Conservation (phyloP, 352 stramenopile genomes). For the Pseudoperonospora humuli region DNA sequence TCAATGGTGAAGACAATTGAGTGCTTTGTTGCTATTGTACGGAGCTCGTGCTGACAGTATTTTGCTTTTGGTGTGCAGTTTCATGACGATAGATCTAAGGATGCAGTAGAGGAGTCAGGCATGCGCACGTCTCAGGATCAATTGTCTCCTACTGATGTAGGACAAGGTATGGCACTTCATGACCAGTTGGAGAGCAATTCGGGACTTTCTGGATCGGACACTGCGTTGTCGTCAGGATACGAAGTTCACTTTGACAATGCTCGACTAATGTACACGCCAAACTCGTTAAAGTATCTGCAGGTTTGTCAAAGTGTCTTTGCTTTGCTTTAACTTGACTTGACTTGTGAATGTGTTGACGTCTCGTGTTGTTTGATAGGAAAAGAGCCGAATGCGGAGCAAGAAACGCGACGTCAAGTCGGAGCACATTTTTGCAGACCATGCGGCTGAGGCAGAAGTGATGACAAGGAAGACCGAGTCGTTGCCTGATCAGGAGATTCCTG, state of each 20-base stretch:
- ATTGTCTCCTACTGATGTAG: slow-evolving; percentile 9
- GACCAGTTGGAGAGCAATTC: slow-evolving; percentile 20
- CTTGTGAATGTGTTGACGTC: slow-evolving; percentile 1
- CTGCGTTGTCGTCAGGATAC: slow-evolving; percentile 54
- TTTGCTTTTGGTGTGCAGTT: slow-evolving; percentile 12
- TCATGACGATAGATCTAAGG: not conserved
- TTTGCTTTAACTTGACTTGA: not conserved
- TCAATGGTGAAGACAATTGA: slow-evolving; percentile 6
- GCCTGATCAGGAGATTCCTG: slow-evolving; percentile 10
- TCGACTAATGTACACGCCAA: slow-evolving; percentile 50
- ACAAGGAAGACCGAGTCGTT: slow-evolving; percentile 8
- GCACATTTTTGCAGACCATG: slow-evolving; percentile 13
- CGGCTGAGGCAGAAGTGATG: slow-evolving; percentile 17
- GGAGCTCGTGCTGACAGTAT: not conserved
- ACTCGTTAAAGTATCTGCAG: slow-evolving; percentile 66
- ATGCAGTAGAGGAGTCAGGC: not conserved
- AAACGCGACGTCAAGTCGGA: not conserved
- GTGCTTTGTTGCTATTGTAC: not conserved
- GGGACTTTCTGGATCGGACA: slow-evolving; percentile 33
- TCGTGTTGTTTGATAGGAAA: slow-evolving; percentile 15
- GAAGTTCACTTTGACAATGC: slow-evolving; percentile 57
- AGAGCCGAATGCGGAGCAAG: slow-evolving; percentile 12
- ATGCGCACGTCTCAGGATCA: slow-evolving; percentile 9
- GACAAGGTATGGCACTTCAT: slow-evolving; percentile 11
- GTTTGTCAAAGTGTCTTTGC: slow-evolving; percentile 13